Conservation (phyloP, 768 basidiomycete genomes). For the Candolleomyces eurysporus region DNA sequence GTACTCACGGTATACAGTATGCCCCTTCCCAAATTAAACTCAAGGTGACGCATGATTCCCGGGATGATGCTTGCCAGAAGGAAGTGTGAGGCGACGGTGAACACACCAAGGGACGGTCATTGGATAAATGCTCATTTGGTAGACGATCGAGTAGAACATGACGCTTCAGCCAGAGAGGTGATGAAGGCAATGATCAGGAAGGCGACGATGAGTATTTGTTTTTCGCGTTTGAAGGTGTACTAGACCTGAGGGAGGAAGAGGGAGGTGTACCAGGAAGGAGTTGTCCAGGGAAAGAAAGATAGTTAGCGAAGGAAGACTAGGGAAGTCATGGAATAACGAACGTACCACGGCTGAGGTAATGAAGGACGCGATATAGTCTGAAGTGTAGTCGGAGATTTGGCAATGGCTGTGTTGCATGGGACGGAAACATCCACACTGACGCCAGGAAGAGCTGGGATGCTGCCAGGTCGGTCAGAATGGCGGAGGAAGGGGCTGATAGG, state of each 20-base stretch:
- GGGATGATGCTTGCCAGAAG: slow-evolving; percentile 42
- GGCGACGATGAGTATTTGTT: slow-evolving; percentile 27
- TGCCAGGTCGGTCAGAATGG: not conserved
- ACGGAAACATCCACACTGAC: slow-evolving; percentile 58
- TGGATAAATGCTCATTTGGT: slow-evolving; percentile 44
- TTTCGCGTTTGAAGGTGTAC: slow-evolving; percentile 49
- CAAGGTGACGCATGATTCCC: slow-evolving; percentile 48
- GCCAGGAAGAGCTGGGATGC: slow-evolving; percentile 49
- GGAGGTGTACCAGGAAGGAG: slow-evolving; percentile 36
- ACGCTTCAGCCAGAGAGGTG: slow-evolving; percentile 36
- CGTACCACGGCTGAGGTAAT: slow-evolving; percentile 45
- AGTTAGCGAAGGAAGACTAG: not conserved
- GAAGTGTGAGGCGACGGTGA: slow-evolving; percentile 44
- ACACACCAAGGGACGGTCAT: slow-evolving; percentile 50
- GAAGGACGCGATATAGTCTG: slow-evolving; percentile 42
- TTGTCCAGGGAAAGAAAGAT: slow-evolving; percentile 50
- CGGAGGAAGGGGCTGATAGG: too few species aligned
- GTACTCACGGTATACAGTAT: slow-evolving; percentile 52
- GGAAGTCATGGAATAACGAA: slow-evolving; percentile 4
- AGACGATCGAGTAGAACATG: slow-evolving; percentile 48
- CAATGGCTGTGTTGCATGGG: slow-evolving; percentile 46
- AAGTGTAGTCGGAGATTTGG: slow-evolving; percentile 38
- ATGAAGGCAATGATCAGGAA: slow-evolving; percentile 43
- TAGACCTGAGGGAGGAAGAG: slow-evolving; percentile 39
- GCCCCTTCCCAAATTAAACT: slow-evolving; percentile 54